Evolutionary conservation across 2,329 filamentous ascomycete species (phyloP).

Genomic region (Aspergillus novoparasiticus): DNA sequence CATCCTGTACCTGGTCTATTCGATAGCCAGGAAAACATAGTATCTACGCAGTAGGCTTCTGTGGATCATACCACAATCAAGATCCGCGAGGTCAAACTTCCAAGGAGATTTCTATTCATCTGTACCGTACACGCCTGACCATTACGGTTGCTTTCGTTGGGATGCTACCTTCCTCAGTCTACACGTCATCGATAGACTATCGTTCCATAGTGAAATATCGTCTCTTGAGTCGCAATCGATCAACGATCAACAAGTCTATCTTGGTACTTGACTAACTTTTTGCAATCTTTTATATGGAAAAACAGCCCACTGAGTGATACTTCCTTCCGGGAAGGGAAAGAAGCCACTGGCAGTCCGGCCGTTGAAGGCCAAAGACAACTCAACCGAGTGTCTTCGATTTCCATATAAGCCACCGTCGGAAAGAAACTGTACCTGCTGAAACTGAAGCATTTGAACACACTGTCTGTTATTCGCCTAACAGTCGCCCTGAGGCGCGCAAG

Average conservation of each 20-base stretch:
- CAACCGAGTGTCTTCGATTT: neutral
- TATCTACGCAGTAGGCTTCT: neutral
- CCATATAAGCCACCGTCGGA: neutral
- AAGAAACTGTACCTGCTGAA: neutral
- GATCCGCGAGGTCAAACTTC: neutral
- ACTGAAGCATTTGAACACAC: neutral
- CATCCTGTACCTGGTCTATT: too few relatives aligned
- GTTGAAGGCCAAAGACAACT: neutral
- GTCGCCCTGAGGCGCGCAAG: neutral
- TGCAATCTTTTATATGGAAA: neutral
- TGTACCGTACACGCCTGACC: neutral
- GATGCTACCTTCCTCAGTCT: slow-evolving; percentile 18
- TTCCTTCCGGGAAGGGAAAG: neutral
- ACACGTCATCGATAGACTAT: slow-evolving; percentile 23
- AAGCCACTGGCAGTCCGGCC: neutral
- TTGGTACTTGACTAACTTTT: neutral
- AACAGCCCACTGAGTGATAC: neutral
- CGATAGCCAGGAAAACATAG: too few relatives aligned
- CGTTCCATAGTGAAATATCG: neutral
- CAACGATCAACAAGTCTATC: neutral
- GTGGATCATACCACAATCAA: neutral
- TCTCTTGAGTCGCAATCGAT: slow-evolving; percentile 3
- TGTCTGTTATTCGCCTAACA: too few relatives aligned
- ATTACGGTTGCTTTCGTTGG: slow-evolving; percentile 15
- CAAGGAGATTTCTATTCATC: neutral